phyloP scores from a whole-genome alignment of 2,329 filamentous ascomycete genomes.

The Penicillium sp. region DNA sequence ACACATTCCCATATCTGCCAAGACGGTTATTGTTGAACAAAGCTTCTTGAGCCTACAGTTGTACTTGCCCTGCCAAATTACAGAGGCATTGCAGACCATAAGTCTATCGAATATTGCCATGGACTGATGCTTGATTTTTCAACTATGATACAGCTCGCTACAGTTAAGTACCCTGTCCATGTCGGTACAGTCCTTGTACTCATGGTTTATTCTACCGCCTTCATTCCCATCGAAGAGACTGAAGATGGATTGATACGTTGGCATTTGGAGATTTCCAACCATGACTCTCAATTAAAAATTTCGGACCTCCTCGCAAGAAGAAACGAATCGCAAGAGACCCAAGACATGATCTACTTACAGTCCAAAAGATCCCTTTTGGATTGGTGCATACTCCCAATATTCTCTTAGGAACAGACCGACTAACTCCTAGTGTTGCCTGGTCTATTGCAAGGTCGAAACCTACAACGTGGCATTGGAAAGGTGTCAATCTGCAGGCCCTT shows the following conservation, averaged over 20 bases:
- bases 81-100: too few species aligned
- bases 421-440: background rate
- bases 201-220: constrained; percentile 14
- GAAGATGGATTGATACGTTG: constrained; percentile 14
- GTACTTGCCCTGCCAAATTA: too few species aligned
- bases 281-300: constrained; percentile 11
- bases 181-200: constrained; percentile 15
- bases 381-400: constrained; percentile 7
- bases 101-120: too few species aligned
- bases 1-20: too few species aligned
- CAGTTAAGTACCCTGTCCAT: constrained; percentile 14
- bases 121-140: constrained; percentile 11
- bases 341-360: background rate
- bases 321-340: background rate
- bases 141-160: constrained; percentile 12
- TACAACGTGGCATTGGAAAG: constrained; percentile 12
- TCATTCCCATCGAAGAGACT: constrained; percentile 13
- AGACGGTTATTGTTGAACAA: too few species aligned
- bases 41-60: too few species aligned
- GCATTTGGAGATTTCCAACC: constrained; percentile 11
- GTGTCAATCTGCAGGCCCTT: constrained; percentile 6
- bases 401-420: constrained; percentile 2
- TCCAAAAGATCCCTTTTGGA: constrained; percentile 7
- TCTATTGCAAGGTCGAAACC: constrained; percentile 3
- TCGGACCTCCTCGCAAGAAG: constrained; percentile 1